Conservation (phyloP, 768 basidiomycete genomes). For the Podaxis pistillaris region DNA sequence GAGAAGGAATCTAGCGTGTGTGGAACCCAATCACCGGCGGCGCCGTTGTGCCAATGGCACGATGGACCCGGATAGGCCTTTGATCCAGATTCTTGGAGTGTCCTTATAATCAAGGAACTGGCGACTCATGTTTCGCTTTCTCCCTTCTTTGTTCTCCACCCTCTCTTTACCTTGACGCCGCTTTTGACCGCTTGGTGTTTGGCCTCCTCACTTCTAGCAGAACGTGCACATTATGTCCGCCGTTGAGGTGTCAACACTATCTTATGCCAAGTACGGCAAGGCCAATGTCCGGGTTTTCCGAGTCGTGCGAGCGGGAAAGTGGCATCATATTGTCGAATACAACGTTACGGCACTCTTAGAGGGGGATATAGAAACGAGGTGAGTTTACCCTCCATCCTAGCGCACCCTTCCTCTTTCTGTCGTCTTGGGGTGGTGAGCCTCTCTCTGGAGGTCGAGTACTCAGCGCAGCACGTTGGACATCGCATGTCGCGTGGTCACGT, state of each 20-base stretch:
- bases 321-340: conserved; percentile 83
- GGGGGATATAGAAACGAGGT: conserved; percentile 80
- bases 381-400: conserved; percentile 8
- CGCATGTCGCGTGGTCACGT: background rate
- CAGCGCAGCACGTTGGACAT: too few species aligned
- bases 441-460: background rate
- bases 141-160: background rate
- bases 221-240: background rate
- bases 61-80: background rate
- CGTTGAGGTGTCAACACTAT: conserved; percentile 25
- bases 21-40: background rate
- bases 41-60: background rate
- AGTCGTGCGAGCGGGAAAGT: conserved; percentile 66
- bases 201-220: background rate
- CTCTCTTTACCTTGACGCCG: background rate
- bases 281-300: conserved; percentile 85
- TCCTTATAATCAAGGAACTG: background rate
- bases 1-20: background rate
- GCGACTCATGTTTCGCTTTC: background rate
- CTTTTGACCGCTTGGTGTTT: background rate
- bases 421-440: background rate
- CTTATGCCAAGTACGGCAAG: conserved; percentile 78
- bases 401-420: background rate
- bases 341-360: conserved; percentile 78
- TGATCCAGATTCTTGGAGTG: background rate